Percentiles rank a stretch among this genome's conserved stretches.
Conservation (phyloP, 768 basidiomycete species). For the Wakefieldia striispora region DNA sequence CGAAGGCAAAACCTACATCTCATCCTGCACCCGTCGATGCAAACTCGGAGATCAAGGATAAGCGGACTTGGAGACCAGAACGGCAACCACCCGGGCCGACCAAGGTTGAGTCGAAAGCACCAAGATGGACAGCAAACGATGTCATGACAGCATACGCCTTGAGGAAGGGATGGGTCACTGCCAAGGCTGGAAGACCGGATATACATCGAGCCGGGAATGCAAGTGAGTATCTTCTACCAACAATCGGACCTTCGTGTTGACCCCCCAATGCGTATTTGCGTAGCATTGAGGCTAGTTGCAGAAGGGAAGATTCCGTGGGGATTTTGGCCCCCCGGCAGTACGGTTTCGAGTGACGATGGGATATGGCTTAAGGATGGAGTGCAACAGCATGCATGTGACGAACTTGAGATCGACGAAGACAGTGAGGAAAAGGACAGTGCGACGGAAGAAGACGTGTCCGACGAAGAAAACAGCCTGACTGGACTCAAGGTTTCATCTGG, state of each 20-base stretch:
- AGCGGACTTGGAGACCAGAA: slow-evolving; percentile 76
- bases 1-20: slow-evolving; percentile 1
- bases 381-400: slow-evolving; percentile 22
- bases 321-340: slow-evolving; percentile 70
- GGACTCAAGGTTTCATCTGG: slow-evolving; percentile 1
- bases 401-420: slow-evolving; percentile 29
- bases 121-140: slow-evolving; percentile 82
- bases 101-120: slow-evolving; percentile 10
- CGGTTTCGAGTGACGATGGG: slow-evolving; percentile 38
- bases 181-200: slow-evolving; percentile 88
- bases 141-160: slow-evolving; percentile 76
- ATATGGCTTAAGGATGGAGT: slow-evolving; percentile 53
- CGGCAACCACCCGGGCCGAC: slow-evolving; percentile 21
- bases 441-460: slow-evolving; percentile 6
- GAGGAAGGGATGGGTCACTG: slow-evolving; percentile 82
- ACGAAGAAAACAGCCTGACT: slow-evolving; percentile 8
- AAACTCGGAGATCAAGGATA: slow-evolving; percentile 44
- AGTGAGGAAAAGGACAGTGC: slow-evolving; percentile 26
- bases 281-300: slow-evolving; percentile 80
- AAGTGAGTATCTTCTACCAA: slow-evolving; percentile 51
- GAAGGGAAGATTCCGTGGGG: slow-evolving; percentile 83
- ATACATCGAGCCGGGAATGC: slow-evolving; percentile 86
- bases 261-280: not conserved
- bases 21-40: not conserved
- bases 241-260: not conserved